Evolutionary conservation across 2,329 filamentous ascomycete genomes (phyloP).

Genomic region (Fusarium dlaminii): DNA sequence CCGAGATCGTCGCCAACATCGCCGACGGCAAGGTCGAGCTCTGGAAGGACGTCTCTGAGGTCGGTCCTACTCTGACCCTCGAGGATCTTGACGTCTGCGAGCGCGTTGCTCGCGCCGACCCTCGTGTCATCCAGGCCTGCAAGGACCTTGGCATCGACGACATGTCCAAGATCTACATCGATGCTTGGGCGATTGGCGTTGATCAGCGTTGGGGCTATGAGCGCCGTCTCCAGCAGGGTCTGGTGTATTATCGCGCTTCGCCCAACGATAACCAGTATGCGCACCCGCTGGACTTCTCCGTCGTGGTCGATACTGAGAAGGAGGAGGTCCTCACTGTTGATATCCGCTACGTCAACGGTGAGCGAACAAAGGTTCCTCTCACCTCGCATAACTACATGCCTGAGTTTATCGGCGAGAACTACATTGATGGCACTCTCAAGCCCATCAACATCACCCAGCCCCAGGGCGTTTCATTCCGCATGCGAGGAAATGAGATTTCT

Average conservation of each 20-base stretch:
- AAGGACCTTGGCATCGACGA: constrained; percentile 78
- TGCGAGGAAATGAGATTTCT: constrained; percentile 59
- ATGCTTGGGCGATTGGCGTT: constrained; percentile 87
- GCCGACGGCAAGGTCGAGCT: constrained; percentile 52
- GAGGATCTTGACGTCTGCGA: constrained; percentile 83
- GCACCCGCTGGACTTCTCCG: constrained; percentile 63
- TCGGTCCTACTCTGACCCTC: constrained; percentile 71
- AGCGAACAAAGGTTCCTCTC: constrained; percentile 55
- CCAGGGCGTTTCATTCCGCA: constrained; percentile 54
- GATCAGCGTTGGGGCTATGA: constrained; percentile 79
- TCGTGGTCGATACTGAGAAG: constrained; percentile 56
- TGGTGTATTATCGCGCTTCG: constrained; percentile 83
- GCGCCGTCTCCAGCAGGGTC: constrained; percentile 79
- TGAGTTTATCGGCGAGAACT: constrained; percentile 48
- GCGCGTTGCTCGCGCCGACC: constrained; percentile 71
- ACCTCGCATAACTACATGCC: constrained; percentile 52
- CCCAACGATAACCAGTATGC: constrained; percentile 73
- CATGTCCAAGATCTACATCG: constrained; percentile 86
- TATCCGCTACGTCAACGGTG: constrained; percentile 54
- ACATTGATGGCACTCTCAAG: constrained; percentile 49
- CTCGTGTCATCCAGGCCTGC: constrained; percentile 81
- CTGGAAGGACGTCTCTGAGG: constrained; percentile 57
- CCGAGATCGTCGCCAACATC: constrained; percentile 64
- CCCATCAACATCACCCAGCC: constrained; percentile 54
- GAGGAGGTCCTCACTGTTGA: constrained; percentile 59